These are phyloP conservation scores for Corchorus olitorius DNA, from an alignment of 345 rosid species.

Conservation along the genomic window DNA sequence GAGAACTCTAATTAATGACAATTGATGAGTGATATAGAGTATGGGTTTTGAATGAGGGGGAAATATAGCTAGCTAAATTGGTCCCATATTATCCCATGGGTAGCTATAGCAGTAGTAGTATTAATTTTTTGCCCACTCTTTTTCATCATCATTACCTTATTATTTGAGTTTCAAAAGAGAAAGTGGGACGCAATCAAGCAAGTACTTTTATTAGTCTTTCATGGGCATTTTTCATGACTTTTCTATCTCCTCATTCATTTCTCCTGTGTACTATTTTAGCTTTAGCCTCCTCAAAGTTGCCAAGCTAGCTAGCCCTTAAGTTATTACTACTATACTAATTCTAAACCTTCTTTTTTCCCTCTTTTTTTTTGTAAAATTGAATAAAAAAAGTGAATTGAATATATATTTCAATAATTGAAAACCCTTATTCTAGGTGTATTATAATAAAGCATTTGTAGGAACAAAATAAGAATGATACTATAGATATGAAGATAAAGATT, in stretches of 20 bases:
- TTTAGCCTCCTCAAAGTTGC: constrained; percentile 10
- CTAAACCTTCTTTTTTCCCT: background rate
- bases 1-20: too few relatives aligned
- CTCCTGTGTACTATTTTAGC: background rate
- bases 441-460: background rate
- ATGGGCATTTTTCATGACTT: background rate
- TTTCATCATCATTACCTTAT: constrained; percentile 32
- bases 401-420: background rate
- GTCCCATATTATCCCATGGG: too few relatives aligned
- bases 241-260: constrained; percentile 4
- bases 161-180: constrained; percentile 22
- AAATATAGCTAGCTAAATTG: too few relatives aligned
- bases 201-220: background rate
- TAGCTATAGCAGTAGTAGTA: background rate
- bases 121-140: background rate
- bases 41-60: too few relatives aligned
- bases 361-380: background rate
- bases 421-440: background rate
- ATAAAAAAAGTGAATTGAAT: background rate
- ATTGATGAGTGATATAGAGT: too few relatives aligned
- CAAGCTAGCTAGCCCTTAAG: background rate
- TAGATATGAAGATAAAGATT: too few relatives aligned
- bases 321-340: background rate
- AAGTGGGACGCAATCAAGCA: background rate
- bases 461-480: background rate